Evolutionary conservation across 2,329 filamentous ascomycete genomes (phyloP), one percentile per base, ranked within the genome.

Genomic region (Aspergillus aculeatinus): DNA sequence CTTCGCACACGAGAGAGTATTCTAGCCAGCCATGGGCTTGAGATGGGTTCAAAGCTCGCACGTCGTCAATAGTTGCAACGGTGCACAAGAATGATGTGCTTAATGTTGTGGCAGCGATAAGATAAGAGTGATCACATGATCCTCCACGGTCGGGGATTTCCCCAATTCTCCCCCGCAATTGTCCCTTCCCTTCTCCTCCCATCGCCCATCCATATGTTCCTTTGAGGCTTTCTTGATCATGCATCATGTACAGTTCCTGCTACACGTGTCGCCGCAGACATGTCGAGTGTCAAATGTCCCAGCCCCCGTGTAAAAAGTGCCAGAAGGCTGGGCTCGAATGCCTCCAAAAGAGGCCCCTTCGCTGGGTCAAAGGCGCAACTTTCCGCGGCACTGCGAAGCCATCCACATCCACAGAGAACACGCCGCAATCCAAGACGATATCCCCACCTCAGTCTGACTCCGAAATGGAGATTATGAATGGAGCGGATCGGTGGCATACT

Each of bases 241-340:
- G 39, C 39, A 19, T 44, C 39, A 44, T 44, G 39, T 7, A 44
- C 39, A 44, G 16, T 44, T 21, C 51, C 25, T 74, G 72, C 63
- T 74, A 70, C 54, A 74, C 72, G 35, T 75, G 72, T 62, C 72
- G 72, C 47, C 68, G 63, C 10, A 71, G 73, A 25, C 70, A 67
- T 52, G 69, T 75, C 31, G 68, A 74, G 60, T 75, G 73, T 53
- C 68, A 73, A 53, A 65, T 64, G 62, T 62, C 66, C 5, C 51
- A 62, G 11, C 52, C 57, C 2, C 73, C 73, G 5, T 75, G 73
- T 56, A 58, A 52, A 21, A 75, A 75, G 62, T 75, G 73, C 49
- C 35, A 68, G 47, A 75, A 73, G 47, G 70, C 71, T 2, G 73
- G 71, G 5, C 29, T 75, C 11, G 70, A 75, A 63, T 75, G 73